phyloP scores from a whole-genome alignment of 2,329 filamentous ascomycete species.

The Lecanicillium sp. region DNA sequence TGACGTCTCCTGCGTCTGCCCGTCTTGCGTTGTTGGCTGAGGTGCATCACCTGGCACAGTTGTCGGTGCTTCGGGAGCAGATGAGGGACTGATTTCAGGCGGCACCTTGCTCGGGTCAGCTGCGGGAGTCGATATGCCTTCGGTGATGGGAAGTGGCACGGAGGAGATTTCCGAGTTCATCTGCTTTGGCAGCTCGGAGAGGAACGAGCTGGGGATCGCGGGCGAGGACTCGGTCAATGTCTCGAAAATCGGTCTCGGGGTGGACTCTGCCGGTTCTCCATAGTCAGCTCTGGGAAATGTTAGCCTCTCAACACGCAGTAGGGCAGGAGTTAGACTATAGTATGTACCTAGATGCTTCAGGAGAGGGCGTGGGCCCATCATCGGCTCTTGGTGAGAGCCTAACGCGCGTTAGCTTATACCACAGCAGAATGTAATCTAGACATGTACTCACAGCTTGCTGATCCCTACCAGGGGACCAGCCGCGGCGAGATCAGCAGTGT shows the following conservation, averaged over 20 bases:
- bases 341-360: too few species aligned
- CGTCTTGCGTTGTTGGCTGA: too few species aligned
- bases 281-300: too few species aligned
- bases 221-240: constrained; percentile 15
- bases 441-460: constrained; percentile 17
- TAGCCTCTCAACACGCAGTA: too few species aligned
- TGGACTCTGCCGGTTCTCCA: constrained; percentile 7
- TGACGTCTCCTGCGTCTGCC: too few species aligned
- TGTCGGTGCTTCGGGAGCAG: not conserved
- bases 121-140: constrained; percentile 15
- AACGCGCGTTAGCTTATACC: constrained; percentile 1
- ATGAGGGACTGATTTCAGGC: too few species aligned
- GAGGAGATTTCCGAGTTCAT: not conserved
- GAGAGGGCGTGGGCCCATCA: too few species aligned
- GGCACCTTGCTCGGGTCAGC: not conserved
- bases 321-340: too few species aligned
- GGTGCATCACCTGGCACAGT: too few species aligned
- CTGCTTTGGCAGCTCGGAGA: not conserved
- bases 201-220: constrained; percentile 11
- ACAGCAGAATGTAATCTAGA: not conserved
- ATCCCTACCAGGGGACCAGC: constrained; percentile 28
- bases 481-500: constrained; percentile 20
- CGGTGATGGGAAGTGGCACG: not conserved
- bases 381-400: constrained; percentile 4
- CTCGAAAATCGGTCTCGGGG: constrained; percentile 17